These are phyloP conservation scores for Ogataea nitratoaversa DNA, from an alignment of 805 yeast genomes.

Conservation along the genomic window DNA sequence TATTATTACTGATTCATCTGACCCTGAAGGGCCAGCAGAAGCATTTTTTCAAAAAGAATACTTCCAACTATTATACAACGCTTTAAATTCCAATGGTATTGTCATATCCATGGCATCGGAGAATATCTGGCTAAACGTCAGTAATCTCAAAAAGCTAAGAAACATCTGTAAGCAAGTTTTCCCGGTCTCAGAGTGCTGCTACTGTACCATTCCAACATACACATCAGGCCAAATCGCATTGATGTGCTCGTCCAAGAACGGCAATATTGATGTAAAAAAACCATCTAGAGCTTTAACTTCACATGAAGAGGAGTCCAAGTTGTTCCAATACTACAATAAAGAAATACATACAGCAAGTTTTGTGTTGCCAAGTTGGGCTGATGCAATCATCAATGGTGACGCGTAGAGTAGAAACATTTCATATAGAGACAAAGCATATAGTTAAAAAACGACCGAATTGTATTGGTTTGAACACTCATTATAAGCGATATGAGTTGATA, in stretches of 20 bases:
- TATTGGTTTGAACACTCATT: too few species aligned
- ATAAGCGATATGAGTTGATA: too few species aligned
- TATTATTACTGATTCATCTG: constrained; percentile 94
- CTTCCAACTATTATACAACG: constrained; percentile 76
- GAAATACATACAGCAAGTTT: constrained; percentile 85
- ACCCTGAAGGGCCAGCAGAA: constrained; percentile 98
- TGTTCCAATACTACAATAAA: constrained; percentile 79
- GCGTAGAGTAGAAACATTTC: background rate
- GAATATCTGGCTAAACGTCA: constrained; percentile 88
- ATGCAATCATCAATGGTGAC: constrained; percentile 19
- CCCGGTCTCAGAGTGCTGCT: constrained; percentile 88
- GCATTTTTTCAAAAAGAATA: constrained; percentile 88
- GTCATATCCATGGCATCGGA: constrained; percentile 94
- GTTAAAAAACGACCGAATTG: too few species aligned
- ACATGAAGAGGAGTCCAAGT: constrained; percentile 60
- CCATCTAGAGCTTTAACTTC: constrained; percentile 66
- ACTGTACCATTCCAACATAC: constrained; percentile 92
- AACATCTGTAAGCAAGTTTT: constrained; percentile 77
- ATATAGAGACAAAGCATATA: too few species aligned
- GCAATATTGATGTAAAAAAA: constrained; percentile 53
- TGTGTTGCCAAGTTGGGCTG: constrained; percentile 90
- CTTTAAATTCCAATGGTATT: constrained; percentile 84
- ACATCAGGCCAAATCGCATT: constrained; percentile 98
- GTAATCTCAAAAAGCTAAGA: constrained; percentile 77
- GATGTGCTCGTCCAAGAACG: constrained; percentile 88